A percentile compares a stretch with the other conserved stretches of the same genome.
phyloP scores from a whole-genome alignment of 306 rosid genomes.

The Astragalus membranaceus region DNA sequence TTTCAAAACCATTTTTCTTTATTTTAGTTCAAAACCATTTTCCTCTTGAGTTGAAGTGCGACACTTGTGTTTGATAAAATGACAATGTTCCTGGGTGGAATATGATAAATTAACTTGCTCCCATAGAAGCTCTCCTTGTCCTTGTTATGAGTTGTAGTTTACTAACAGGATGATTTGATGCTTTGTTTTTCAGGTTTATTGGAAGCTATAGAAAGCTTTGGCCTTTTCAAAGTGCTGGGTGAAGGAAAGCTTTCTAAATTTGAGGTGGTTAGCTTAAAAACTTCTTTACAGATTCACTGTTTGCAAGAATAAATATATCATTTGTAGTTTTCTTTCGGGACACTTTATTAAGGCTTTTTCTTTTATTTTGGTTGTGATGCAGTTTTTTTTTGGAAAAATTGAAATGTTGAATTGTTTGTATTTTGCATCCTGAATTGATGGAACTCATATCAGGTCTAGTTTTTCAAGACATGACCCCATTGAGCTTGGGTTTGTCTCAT shows the following conservation, averaged over 20 bases:
- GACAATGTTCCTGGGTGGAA: no score
- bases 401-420: neutral
- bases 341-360: neutral
- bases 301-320: no score
- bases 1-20: no score
- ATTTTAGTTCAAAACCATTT: no score
- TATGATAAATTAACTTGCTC: no score
- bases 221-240: slow-evolving; percentile 68
- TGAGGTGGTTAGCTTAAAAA: slow-evolving; percentile 41
- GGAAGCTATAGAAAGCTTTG: slow-evolving; percentile 51
- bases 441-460: slow-evolving; percentile 78
- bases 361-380: no score
- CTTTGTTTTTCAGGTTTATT: slow-evolving; percentile 28
- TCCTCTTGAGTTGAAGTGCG: no score
- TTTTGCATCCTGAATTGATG: slow-evolving; percentile 20
- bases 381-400: no score
- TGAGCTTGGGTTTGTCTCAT: slow-evolving; percentile 95
- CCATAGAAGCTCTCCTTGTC: no score
- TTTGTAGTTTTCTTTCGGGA: neutral
- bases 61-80: no score
- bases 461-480: slow-evolving; percentile 87
- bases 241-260: slow-evolving; percentile 76
- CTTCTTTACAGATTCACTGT: neutral
- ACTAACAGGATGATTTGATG: neutral
- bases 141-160: no score